Percentiles rank a stretch among this genome's conserved stretches.
phyloP scores from a whole-genome alignment of 495 filamentous ascomycete species.

The Xylaria sp. region DNA sequence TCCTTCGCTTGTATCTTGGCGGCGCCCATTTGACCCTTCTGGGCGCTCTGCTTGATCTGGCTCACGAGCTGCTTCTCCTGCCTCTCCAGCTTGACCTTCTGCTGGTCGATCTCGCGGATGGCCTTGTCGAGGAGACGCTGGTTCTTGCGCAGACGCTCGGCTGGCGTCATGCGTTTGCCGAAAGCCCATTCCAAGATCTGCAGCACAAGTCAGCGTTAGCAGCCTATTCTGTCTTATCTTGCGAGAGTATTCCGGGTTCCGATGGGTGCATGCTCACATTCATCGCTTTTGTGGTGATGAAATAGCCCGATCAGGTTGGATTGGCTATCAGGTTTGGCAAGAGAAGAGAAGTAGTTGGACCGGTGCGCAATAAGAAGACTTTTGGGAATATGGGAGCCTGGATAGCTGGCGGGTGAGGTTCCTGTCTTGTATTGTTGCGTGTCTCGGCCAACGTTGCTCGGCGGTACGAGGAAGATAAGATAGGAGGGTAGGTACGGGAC shows the following conservation, averaged over 20 bases:
- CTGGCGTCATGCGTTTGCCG: constrained; percentile 96
- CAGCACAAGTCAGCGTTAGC: constrained; percentile 31
- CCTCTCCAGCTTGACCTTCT: constrained; percentile 92
- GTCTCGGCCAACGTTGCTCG: constrained; percentile 15
- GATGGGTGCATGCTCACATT: constrained; percentile 10
- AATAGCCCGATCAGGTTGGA: not conserved
- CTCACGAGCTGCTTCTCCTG: constrained; percentile 96
- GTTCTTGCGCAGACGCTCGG: constrained; percentile 95
- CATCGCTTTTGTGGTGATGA: constrained; percentile 6
- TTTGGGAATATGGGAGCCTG: not conserved
- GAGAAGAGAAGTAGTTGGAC: not conserved
- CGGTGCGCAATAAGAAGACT: not conserved
- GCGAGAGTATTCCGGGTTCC: not conserved
- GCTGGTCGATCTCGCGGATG: constrained; percentile 92
- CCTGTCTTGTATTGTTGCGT: not conserved
- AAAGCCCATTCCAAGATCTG: constrained; percentile 98
- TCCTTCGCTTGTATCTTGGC: constrained; percentile 98
- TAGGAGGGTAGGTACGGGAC: not conserved
- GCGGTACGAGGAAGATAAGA: not conserved
- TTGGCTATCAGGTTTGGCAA: not conserved
- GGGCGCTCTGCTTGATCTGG: constrained; percentile 97
- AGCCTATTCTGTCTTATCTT: not conserved
- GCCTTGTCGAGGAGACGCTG: constrained; percentile 96
- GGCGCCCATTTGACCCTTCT: constrained; percentile 95
- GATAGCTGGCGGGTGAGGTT: not conserved